Evolutionary conservation across 2,329 filamentous ascomycete species (phyloP).

Genomic region (Pestalotiopsis sp.): DNA sequence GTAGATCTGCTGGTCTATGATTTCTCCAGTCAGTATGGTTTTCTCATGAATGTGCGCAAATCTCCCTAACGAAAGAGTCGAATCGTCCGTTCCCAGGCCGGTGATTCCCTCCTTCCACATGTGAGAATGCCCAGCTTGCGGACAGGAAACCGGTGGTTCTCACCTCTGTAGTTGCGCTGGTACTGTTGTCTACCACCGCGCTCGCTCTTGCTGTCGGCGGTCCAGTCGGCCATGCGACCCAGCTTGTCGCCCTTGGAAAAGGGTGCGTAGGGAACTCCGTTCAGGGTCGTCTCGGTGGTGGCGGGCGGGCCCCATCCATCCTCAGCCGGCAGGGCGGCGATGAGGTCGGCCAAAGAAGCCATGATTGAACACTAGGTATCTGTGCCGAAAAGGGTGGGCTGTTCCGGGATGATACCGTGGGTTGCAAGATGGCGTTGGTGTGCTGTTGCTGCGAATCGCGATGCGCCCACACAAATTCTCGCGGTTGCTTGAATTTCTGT

Average conservation of each 20-base stretch:
- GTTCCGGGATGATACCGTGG: background rate
- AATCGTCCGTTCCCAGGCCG: background rate
- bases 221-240: slow-evolving; percentile 99
- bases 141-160: slow-evolving; percentile 17
- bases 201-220: slow-evolving; percentile 83
- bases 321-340: slow-evolving; percentile 71
- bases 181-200: slow-evolving; percentile 84
- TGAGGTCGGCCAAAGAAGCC: slow-evolving; percentile 56
- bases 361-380: slow-evolving; percentile 20
- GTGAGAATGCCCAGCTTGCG: background rate
- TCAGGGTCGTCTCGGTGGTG: slow-evolving; percentile 83
- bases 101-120: background rate
- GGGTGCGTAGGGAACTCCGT: slow-evolving; percentile 95
- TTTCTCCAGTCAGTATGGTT: slow-evolving; percentile 8
- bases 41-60: background rate
- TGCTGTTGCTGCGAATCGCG: background rate
- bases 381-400: background rate
- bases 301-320: slow-evolving; percentile 87
- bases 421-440: background rate
- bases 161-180: slow-evolving; percentile 91
- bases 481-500: slow-evolving; percentile 15
- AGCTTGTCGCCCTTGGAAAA: slow-evolving; percentile 99
- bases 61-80: background rate
- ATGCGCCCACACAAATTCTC: slow-evolving; percentile 15
- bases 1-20: slow-evolving; percentile 90